A percentile compares a stretch with the other conserved stretches of the same genome.
Conservation (phyloP, 2,329 filamentous ascomycete genomes). For the Xylaria multiplex region DNA sequence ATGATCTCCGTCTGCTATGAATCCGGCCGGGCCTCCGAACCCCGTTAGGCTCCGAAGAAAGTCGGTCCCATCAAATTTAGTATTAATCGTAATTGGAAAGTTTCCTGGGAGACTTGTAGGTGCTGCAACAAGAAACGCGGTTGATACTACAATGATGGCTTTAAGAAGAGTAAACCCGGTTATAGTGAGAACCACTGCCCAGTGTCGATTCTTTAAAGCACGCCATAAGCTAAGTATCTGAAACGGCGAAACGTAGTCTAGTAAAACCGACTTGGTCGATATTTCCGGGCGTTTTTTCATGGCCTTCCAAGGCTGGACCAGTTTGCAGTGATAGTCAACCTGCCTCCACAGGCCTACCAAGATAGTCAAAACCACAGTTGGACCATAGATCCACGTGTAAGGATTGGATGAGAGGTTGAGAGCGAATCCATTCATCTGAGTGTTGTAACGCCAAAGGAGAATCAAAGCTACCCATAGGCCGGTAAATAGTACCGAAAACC, state of each 20-base stretch:
- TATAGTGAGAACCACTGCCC: neutral
- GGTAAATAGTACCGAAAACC: neutral
- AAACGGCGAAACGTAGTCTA: constrained; percentile 1
- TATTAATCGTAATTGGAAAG: too few relatives aligned
- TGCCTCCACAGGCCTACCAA: neutral
- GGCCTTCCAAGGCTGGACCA: neutral
- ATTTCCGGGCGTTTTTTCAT: neutral
- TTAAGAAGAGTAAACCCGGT: neutral
- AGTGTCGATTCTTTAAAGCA: neutral
- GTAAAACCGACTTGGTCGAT: neutral
- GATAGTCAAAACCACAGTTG: neutral
- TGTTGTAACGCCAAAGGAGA: neutral
- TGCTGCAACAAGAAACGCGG: too few relatives aligned
- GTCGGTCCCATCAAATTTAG: too few relatives aligned
- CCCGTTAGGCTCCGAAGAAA: too few relatives aligned
- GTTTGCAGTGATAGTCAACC: constrained; percentile 9
- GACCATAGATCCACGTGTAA: neutral
- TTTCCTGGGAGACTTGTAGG: too few relatives aligned
- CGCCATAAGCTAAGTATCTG: neutral
- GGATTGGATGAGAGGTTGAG: neutral
- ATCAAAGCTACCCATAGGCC: neutral
- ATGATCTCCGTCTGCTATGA: too few relatives aligned
- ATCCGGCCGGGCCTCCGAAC: too few relatives aligned
- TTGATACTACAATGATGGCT: neutral
- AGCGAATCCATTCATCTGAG: neutral